Evolutionary conservation across 2,329 filamentous ascomycete species (phyloP), one percentile per base, ranked within the genome.

Genomic region (Fusarium domesticum): DNA sequence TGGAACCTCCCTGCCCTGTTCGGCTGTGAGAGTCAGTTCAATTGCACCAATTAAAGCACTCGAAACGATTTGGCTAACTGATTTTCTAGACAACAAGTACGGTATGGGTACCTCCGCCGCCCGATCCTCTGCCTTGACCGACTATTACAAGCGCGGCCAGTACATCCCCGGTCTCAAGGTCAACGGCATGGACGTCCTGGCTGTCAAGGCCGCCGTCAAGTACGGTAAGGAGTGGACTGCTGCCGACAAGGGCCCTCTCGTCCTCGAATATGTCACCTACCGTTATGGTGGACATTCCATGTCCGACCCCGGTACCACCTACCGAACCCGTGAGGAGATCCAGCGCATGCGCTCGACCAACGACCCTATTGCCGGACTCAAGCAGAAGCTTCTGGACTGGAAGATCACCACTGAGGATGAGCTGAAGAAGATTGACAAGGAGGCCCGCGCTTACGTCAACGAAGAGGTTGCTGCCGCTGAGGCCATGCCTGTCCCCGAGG

Each of bases 91-190:
- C 83, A 98, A 98, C 87, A 98, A 98, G 76, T 98, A 98, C 71
- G 93, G 93, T 71, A 98, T 98, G 93, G 93, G 93, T 75, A 98
- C 93, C 54, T 87, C 93, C 50, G 92, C 93, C 59, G 85, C 86
- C 73, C 90, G 93, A 64, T 91, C 93, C 50, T 92, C 93, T 49
- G 93, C 93, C 62, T 76, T 96, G 68, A 97, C 93, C 70, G 93
- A 98, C 72, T 98, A 98, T 85, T 97, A 98, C 84, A 97, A 97
- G 85, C 92, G 93, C 75, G 93, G 93, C 58, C 93, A 98, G 77
- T 98, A 97, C 80, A 98, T 98, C 60, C 92, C 93, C 46, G 93
- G 93, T 76, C 83, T 98, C 63, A 98, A 98, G 83, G 89, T 98
- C 72, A 98, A 98, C 76, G 93, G 89, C 66, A 98, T 98, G 93